phyloP scores from a whole-genome alignment of 176 grass and related monocot species.

The Saccharum spontaneum region DNA sequence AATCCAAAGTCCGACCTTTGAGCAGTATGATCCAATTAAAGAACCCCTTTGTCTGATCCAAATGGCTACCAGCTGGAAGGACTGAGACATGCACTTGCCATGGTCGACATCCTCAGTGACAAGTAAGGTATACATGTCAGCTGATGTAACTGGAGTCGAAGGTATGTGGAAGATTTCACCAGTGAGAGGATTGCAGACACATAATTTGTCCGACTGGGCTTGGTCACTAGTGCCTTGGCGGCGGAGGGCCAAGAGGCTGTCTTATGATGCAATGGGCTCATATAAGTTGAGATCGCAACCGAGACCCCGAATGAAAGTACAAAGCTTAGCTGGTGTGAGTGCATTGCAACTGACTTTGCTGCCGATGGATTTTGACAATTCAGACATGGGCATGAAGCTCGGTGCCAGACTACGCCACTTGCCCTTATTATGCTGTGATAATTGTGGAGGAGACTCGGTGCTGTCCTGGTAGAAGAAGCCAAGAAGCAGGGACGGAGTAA shows the following conservation, averaged over 20 bases:
- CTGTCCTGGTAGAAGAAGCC: constrained; percentile 35
- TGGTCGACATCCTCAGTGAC: background rate
- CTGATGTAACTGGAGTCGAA: background rate
- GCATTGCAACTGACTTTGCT: constrained; percentile 1
- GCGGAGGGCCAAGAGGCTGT: constrained; percentile 15
- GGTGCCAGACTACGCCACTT: constrained; percentile 14
- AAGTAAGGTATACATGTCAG: constrained; percentile 17
- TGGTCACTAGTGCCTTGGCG: background rate
- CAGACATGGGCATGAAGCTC: constrained; percentile 10
- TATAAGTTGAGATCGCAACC: constrained; percentile 32
- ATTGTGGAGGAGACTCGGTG: background rate
- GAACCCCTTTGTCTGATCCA: background rate
- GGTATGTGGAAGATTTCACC: constrained; percentile 10
- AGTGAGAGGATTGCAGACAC: constrained; percentile 21
- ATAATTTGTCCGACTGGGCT: background rate
- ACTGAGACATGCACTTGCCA: background rate
- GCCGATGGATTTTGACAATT: background rate
- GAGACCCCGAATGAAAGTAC: constrained; percentile 17
- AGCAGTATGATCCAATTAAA: background rate
- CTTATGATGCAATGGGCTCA: constrained; percentile 23
- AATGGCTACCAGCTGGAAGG: constrained; percentile 29
- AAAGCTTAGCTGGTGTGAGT: background rate
- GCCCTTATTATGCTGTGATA: constrained; percentile 22
- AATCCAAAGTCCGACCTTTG: background rate
- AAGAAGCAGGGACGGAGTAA: constrained; percentile 31